Conservation (phyloP, 2,329 filamentous ascomycete genomes). For the Penicillium capsulatum region DNA sequence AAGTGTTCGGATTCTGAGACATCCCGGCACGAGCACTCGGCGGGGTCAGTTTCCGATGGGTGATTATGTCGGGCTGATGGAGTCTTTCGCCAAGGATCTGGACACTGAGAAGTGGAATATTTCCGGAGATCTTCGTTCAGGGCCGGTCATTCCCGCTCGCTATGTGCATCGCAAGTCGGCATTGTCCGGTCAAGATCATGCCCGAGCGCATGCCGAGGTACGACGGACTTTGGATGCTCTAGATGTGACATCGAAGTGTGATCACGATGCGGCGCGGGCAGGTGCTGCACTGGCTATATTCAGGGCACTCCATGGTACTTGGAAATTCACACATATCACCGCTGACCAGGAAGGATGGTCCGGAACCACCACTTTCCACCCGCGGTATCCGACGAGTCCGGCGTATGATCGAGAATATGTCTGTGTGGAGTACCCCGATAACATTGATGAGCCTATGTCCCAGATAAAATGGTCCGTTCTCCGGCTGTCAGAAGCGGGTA, state of each 20-base stretch:
- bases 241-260: conserved; percentile 32
- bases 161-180: conserved; percentile 41
- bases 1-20: conserved; percentile 23
- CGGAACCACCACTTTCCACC: conserved; percentile 62
- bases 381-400: conserved; percentile 53
- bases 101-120: conserved; percentile 46
- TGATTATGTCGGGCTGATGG: conserved; percentile 73
- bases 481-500: conserved; percentile 11
- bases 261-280: conserved; percentile 42
- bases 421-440: conserved; percentile 13
- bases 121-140: conserved; percentile 31
- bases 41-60: conserved; percentile 75
- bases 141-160: conserved; percentile 52
- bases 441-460: background rate
- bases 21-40: conserved; percentile 13
- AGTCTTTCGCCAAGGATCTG: conserved; percentile 61
- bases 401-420: conserved; percentile 37
- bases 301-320: conserved; percentile 64
- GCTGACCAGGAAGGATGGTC: conserved; percentile 49
- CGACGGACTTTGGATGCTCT: conserved; percentile 49
- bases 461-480: conserved; percentile 10
- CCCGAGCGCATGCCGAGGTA: conserved; percentile 29
- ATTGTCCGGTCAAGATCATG: background rate
- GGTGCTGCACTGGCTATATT: conserved; percentile 67
- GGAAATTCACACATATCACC: conserved; percentile 53